A percentile compares a stretch with the other conserved stretches of the same genome.
Conservation (phyloP, 306 rosid species). For the Vicia sativa region DNA sequence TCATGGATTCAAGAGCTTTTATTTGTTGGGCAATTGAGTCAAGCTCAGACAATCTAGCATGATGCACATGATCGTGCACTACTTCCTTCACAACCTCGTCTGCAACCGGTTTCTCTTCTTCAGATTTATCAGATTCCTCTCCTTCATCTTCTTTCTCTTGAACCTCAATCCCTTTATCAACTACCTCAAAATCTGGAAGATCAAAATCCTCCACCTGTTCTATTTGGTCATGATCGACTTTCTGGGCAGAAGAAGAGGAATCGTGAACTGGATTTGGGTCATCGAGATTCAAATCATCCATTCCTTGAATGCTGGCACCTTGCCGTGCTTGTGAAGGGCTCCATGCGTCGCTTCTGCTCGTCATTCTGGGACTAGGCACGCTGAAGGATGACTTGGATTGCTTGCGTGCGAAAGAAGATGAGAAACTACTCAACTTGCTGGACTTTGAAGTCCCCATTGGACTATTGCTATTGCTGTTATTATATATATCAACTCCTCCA, state of each 20-base stretch:
- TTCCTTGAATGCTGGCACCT: conserved; percentile 56
- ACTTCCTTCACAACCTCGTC: conserved; percentile 84
- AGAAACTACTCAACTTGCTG: conserved; percentile 46
- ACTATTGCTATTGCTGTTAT: conserved; percentile 38
- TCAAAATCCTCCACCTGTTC: conserved; percentile 74
- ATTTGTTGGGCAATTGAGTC: conserved; percentile 94
- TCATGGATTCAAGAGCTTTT: conserved; percentile 87
- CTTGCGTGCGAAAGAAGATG: conserved; percentile 66
- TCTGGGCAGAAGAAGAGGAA: conserved; percentile 49
- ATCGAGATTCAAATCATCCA: conserved; percentile 91
- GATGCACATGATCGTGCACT: conserved; percentile 64
- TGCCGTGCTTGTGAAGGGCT: conserved; percentile 56
- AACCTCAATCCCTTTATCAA: conserved; percentile 89
- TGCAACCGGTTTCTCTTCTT: conserved; percentile 51
- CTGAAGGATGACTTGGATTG: conserved; percentile 92
- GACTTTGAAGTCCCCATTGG: conserved; percentile 55
- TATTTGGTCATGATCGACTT: conserved; percentile 49
- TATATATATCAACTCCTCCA: conserved; percentile 78
- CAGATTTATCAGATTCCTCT: conserved; percentile 53
- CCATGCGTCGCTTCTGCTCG: conserved; percentile 66
- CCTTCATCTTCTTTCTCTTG: conserved; percentile 55
- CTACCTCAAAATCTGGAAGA: conserved; percentile 85
- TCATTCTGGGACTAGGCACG: conserved; percentile 79
- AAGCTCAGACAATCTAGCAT: conserved; percentile 64
- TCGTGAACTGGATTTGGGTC: conserved; percentile 69